Conservation (phyloP, 2,329 filamentous ascomycete species). For the Phyllosticta capitalensis region DNA sequence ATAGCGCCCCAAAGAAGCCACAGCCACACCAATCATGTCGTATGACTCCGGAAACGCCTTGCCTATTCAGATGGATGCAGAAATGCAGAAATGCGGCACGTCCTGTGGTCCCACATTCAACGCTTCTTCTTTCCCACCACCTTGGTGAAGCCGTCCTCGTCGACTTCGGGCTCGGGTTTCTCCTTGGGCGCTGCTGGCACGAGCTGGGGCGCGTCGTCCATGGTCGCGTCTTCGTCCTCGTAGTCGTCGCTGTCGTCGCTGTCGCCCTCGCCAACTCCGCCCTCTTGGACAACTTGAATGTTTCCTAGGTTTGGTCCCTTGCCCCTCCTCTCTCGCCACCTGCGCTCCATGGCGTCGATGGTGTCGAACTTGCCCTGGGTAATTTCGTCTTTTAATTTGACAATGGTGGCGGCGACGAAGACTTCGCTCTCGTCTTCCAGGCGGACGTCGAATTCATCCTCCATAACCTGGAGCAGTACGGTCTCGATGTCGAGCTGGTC, state of each 20-base stretch:
- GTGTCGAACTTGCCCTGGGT: constrained; percentile 52
- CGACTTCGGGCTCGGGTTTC: constrained; percentile 29
- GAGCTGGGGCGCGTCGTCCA: constrained; percentile 28
- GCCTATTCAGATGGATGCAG: neutral
- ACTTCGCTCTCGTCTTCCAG: constrained; percentile 82
- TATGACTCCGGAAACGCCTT: constrained; percentile 8
- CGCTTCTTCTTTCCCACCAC: constrained; percentile 32
- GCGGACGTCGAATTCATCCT: constrained; percentile 89
- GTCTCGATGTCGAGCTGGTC: constrained; percentile 75
- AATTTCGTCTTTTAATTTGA: constrained; percentile 57
- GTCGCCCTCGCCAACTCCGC: constrained; percentile 35
- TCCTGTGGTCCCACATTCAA: constrained; percentile 14
- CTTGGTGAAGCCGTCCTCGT: constrained; percentile 34
- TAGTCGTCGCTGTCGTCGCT: constrained; percentile 45
- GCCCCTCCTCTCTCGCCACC: constrained; percentile 53
- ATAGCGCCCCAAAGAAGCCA: neutral
- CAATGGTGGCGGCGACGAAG: constrained; percentile 62
- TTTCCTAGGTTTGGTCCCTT: constrained; percentile 40
- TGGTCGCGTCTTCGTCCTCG: constrained; percentile 28
- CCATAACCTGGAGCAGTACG: constrained; percentile 79
- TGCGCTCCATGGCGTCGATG: constrained; percentile 53
- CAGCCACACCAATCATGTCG: neutral
- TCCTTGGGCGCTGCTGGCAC: constrained; percentile 20
- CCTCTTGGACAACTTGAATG: constrained; percentile 47
- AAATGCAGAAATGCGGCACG: constrained; percentile 10